Evolutionary conservation across 768 basidiomycete species (phyloP), one percentile per base, ranked within the genome.

Genomic region (Lactarius tabidus): DNA sequence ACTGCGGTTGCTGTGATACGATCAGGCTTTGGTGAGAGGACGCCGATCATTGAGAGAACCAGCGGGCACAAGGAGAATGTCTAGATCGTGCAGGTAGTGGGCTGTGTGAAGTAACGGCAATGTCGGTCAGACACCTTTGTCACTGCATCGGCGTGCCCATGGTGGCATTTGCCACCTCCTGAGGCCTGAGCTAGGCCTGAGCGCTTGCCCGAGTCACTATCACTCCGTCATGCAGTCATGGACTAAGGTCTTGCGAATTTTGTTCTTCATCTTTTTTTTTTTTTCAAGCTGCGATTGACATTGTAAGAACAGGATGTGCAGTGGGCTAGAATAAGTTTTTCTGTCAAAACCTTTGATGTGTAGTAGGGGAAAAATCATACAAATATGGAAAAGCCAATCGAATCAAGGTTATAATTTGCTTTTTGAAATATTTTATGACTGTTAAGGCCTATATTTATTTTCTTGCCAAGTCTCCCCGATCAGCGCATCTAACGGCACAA

Each of bases 1-100:
- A 80, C 84, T 45, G 77, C 76, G 6, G 80, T 82, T 2, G 71
- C 64, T 12, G 72, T 65, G 53, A 84, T 81, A 6, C 80, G 82
- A 60, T 80, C 80, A 62, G 82, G 78, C 72, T 85, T 84, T 57
- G 78, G 71, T 72, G 73, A 78, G 55, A 82, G 75, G 45, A 82
- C 72, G 15, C 51, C 60, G 18, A 20, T 14, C 67, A 69, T 68
- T 53, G 65, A 23, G 4, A 35, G 7, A 36, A 8, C 43, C 33
- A 15, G 39, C 3, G 48, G 41, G 18, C 8, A 33, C 36, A 23
- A 53, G 52, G 31, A 20, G 62, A 59, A 10, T 41, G 51, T 12
- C 57, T 10, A 36, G 57, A 52, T 14, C 35, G 35, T 20, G 56
- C 45, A 28, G 52, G 12, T 14, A 9, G 41, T 33, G 23, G 52